Base-by-base conservation (phyloP, 2,329 filamentous ascomycete species). In the Clathrospora elynae region DNA sequence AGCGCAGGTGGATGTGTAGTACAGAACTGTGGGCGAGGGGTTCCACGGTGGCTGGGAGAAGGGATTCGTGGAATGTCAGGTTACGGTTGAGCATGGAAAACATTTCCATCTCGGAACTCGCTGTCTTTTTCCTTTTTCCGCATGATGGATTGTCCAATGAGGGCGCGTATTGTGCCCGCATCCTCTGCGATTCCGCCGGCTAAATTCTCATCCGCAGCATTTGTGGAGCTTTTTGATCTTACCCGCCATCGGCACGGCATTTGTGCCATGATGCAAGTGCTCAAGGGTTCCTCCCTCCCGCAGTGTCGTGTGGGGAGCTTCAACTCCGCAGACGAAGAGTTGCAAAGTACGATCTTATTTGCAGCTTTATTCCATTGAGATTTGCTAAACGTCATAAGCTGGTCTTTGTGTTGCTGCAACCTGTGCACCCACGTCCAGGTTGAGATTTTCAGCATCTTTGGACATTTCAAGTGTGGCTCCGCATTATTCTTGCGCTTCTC, bases 161-260 rank as follows among this genome's bases (percentile, higher is more conserved):
- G 3, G 28, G 4, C 17, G 35, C 32, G 22, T 39, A 28, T 46
- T 29, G 28, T 29, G 28, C 14, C 43, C 45, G 42, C 43, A 49
- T 40, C 54, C 54, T 57, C 53, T 47, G 49, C 37, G 28, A 10
- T 12, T 24, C 13, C 17, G 19, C 35, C 59, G 62, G 62, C 38
- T 64, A 61, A 66, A 28, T n/a, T 12, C 45, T 62, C 51, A 53
- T 55, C 62, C 62, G 48, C 38, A 35, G 35, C 36, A 44, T 22
- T 41, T 57, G 55, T 58, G 53, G 55, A 60, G 55, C 25, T 32
- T 56, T 59, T 57, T 55, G 53, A 55, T 47, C 54, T 58, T 56
- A 57, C 58, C 60, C 61, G 55, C 57, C 50, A 54, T 56, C 61
- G 57, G 59, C 46, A 26, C 65, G 66, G 66, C 63, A 67, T 51